Conservation (phyloP, 768 basidiomycete species). For the Heimioporus sp. region DNA sequence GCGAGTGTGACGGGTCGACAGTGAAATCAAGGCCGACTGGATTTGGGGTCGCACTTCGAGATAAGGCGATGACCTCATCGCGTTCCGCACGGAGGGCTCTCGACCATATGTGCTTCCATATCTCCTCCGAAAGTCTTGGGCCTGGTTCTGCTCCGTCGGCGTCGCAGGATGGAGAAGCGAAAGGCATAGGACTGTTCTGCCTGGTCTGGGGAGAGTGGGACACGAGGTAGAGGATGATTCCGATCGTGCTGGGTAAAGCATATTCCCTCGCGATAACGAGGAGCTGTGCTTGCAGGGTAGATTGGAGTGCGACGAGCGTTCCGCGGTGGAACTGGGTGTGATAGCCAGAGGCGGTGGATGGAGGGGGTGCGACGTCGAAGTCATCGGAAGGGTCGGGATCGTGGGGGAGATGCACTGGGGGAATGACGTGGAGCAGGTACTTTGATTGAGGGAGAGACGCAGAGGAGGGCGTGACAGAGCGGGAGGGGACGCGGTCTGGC, state of each 20-base stretch:
- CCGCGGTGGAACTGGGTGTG: slow-evolving; percentile 80
- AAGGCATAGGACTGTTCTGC: slow-evolving; percentile 15
- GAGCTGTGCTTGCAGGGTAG: slow-evolving; percentile 80
- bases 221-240: slow-evolving; percentile 81
- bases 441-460: slow-evolving; percentile 52
- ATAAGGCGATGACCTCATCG: slow-evolving; percentile 34
- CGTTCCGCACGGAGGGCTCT: slow-evolving; percentile 66
- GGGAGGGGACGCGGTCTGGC: slow-evolving; percentile 36
- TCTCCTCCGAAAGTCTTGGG: slow-evolving; percentile 81
- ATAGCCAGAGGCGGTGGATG: slow-evolving; percentile 66
- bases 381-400: slow-evolving; percentile 39
- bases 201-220: slow-evolving; percentile 30
- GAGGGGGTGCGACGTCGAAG: slow-evolving; percentile 49
- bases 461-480: slow-evolving; percentile 50
- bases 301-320: slow-evolving; percentile 80
- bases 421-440: slow-evolving; percentile 81
- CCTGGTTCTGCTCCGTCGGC: slow-evolving; percentile 57
- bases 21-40: slow-evolving; percentile 46
- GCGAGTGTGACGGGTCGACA: slow-evolving; percentile 28
- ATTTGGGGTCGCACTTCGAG: slow-evolving; percentile 36
- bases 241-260: slow-evolving; percentile 81
- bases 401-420: slow-evolving; percentile 70
- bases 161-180: slow-evolving; percentile 19
- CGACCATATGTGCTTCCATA: slow-evolving; percentile 86
- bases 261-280: slow-evolving; percentile 91